A percentile compares a stretch with the other conserved stretches of the same genome.
phyloP scores from a whole-genome alignment of 2,329 filamentous ascomycete genomes.

The Phaeomoniella chlamydospora region DNA sequence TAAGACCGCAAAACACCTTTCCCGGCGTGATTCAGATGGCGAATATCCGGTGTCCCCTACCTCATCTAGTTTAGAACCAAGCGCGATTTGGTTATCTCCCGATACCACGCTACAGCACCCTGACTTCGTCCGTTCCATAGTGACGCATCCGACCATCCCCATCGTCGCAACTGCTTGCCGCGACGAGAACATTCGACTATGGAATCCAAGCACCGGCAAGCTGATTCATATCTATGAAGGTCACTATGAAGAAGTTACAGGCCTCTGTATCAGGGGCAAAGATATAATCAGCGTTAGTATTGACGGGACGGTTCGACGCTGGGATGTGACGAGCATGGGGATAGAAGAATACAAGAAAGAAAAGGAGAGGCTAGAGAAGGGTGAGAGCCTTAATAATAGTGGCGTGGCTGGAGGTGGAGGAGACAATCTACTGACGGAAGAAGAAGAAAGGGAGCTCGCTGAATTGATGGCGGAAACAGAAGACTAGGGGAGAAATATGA shows the following conservation, averaged over 20 bases:
- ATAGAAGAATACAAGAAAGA: slow-evolving; percentile 31
- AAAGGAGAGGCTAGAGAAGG: slow-evolving; percentile 29
- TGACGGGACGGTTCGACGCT: slow-evolving; percentile 74
- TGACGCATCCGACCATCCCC: slow-evolving; percentile 50
- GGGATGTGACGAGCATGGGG: slow-evolving; percentile 46
- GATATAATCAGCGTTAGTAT: slow-evolving; percentile 69
- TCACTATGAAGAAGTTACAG: slow-evolving; percentile 88
- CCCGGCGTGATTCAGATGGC: slow-evolving; percentile 27
- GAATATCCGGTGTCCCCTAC: background rate
- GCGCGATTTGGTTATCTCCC: slow-evolving; percentile 13
- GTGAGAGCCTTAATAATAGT: slow-evolving; percentile 25
- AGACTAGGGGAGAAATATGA: slow-evolving; percentile 4
- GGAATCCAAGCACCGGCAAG: slow-evolving; percentile 60
- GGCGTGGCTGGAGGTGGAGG: slow-evolving; percentile 27
- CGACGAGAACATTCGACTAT: slow-evolving; percentile 83
- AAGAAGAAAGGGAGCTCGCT: slow-evolving; percentile 85
- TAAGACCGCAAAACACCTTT: slow-evolving; percentile 69
- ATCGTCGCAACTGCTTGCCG: slow-evolving; percentile 81
- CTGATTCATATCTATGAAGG: slow-evolving; percentile 62
- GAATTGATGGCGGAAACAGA: slow-evolving; percentile 75
- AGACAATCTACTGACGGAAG: slow-evolving; percentile 54
- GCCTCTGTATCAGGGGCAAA: slow-evolving; percentile 44
- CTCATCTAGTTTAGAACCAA: background rate
- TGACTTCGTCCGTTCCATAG: slow-evolving; percentile 77
- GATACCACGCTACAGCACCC: slow-evolving; percentile 67